Evolutionary conservation across 108 stramenopile genomes (phyloP).

Genomic region (Stephanodiscus minutulus): DNA sequence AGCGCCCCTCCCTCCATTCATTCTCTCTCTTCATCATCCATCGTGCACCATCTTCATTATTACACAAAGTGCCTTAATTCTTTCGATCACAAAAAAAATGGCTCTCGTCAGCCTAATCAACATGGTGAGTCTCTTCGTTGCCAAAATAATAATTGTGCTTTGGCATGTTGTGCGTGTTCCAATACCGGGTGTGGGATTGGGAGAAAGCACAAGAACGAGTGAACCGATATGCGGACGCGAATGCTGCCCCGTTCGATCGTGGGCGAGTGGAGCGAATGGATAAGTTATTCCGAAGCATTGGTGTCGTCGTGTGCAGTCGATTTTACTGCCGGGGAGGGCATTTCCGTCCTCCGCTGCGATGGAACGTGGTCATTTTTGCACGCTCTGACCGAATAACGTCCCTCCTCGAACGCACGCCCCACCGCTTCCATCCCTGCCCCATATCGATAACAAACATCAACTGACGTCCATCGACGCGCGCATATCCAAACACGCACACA

Average conservation of each 20-base stretch:
- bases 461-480: neutral
- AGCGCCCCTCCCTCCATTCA: neutral
- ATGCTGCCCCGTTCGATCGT: neutral
- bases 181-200: neutral
- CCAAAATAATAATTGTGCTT: neutral
- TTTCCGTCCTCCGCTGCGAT: neutral
- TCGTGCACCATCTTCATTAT: neutral
- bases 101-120: conserved; percentile 84
- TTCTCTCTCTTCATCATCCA: neutral
- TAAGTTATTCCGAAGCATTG: neutral
- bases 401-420: neutral
- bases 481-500: neutral
- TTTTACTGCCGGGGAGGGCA: neutral
- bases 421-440: conserved; percentile 7
- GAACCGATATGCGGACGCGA: neutral
- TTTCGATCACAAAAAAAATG: conserved; percentile 45
- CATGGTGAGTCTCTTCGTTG: conserved; percentile 64
- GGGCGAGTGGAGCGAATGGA: neutral
- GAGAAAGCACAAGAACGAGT: too few species aligned
- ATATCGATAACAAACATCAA: neutral
- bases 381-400: neutral
- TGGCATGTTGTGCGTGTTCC: neutral
- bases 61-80: neutral
- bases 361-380: neutral
- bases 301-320: neutral